phyloP scores from a whole-genome alignment of 805 yeast genomes.

The Saccharomycopsis schoenii region DNA sequence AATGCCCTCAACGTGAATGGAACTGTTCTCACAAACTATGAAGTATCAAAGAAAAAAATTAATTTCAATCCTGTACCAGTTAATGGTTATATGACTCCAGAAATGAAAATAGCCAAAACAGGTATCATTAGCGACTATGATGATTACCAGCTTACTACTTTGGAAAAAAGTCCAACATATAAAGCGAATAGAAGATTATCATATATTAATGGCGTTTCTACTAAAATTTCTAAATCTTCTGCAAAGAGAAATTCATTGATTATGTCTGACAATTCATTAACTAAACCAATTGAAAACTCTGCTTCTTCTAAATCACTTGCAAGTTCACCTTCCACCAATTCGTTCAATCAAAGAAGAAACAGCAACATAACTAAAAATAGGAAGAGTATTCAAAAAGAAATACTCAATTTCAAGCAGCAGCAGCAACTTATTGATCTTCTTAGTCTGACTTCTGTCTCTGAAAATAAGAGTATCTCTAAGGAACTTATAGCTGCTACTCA shows the following conservation, averaged over 20 bases:
- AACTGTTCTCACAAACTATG: background rate
- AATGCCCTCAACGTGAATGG: background rate
- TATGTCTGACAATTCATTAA: background rate
- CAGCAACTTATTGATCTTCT: background rate
- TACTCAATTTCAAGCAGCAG: background rate
- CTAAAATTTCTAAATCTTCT: background rate
- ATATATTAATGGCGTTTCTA: background rate
- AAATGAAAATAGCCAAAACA: background rate
- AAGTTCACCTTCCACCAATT: background rate
- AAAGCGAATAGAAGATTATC: background rate
- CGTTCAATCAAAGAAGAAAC: background rate
- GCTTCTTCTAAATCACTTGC: background rate
- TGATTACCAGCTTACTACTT: background rate
- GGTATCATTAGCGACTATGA: background rate
- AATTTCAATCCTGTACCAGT: background rate
- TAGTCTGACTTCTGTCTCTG: background rate
- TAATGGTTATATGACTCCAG: background rate
- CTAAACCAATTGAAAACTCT: background rate
- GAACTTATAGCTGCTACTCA: background rate
- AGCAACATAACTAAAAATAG: background rate
- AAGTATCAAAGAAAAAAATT: background rate
- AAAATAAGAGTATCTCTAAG: background rate
- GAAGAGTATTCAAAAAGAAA: background rate
- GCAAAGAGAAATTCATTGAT: background rate
- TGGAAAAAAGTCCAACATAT: background rate